Conservation (phyloP, 2,329 filamentous ascomycete genomes). For the Cytospora mali region DNA sequence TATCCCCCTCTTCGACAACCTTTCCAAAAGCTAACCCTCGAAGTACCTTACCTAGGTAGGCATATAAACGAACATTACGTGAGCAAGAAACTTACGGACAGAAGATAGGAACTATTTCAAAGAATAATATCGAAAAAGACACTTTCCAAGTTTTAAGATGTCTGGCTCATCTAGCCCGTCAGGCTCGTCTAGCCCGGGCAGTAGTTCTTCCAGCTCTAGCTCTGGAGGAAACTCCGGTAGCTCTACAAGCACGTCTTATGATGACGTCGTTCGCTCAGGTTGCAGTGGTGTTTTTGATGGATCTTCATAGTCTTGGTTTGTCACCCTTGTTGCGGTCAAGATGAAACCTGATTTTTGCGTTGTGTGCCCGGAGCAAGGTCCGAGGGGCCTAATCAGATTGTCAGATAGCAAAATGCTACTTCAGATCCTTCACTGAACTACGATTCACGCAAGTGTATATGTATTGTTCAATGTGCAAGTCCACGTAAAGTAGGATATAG, state of each 20-base stretch:
- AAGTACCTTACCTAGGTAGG: too few relatives aligned
- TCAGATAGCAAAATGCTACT: background rate
- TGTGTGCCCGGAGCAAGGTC: too few relatives aligned
- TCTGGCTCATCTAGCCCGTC: background rate
- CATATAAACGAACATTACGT: too few relatives aligned
- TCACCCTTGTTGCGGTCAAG: background rate
- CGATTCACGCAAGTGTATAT: background rate
- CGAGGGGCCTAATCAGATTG: too few relatives aligned
- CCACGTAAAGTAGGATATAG: background rate
- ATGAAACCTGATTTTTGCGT: background rate
- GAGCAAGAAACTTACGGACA: background rate
- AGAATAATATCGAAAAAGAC: background rate
- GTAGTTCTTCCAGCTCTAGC: background rate
- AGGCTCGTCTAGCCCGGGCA: background rate
- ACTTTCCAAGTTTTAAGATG: background rate
- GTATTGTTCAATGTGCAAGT: background rate
- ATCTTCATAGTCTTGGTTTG: background rate
- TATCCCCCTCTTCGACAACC: too few relatives aligned
- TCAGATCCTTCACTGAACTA: background rate
- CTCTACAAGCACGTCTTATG: background rate
- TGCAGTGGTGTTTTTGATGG: background rate
- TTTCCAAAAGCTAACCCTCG: background rate
- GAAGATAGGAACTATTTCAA: background rate
- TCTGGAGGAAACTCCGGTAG: background rate
- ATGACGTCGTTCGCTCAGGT: constrained; percentile 4